Evolutionary conservation across 371 early-diverging fungal genomes (phyloP), one percentile per base, ranked within the genome.

Genomic region (Apophysomyces trapeziformis): DNA sequence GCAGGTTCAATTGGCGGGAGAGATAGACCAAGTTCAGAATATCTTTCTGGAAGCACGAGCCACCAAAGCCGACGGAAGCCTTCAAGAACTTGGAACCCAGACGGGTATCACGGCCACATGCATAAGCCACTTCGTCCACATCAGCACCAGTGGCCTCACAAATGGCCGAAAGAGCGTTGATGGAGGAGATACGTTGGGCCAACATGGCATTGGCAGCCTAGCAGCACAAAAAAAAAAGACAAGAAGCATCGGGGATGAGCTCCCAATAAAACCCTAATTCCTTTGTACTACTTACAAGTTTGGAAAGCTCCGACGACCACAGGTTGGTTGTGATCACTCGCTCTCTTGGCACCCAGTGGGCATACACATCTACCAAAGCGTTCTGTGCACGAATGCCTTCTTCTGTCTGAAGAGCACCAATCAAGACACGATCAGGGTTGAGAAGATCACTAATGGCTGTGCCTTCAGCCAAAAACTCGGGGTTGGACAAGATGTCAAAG

Each of bases 391-490:
- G 84, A 46, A 87, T 63, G 44, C 95, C 93, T 65, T 89, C 89
- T 41, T 82, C 78, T 14, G 93, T 94, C 68, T 89, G 90, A 68
- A 93, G 83, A 60, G 90, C 88, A 73, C 98, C 98, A 70, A 97
- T 96, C 68, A 97, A 83, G 44, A 96, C 94, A 68, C 98, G 93
- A 79, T 96, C 98, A 38, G 98, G 98, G 67, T 87, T 73, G 64
- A 93, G 69, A 66, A 97, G 85, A 76, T 97, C 96, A 32, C 69
- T 72, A 68, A 96, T 89, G 46, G 96, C 96, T 38, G 96, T 95
- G 60, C 96, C 98, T 76, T 97, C 98, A 64, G 96, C 95, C 75
- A 97, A 87, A 80, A 97, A 97, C 81, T 97, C 98, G 38, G 98
- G 98, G 84, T 97, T 97, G 56, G 96, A 93, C 57, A 97, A 85